Evolutionary conservation across 2,329 filamentous ascomycete species (phyloP).

Genomic region (Colletotrichum coccodes): DNA sequence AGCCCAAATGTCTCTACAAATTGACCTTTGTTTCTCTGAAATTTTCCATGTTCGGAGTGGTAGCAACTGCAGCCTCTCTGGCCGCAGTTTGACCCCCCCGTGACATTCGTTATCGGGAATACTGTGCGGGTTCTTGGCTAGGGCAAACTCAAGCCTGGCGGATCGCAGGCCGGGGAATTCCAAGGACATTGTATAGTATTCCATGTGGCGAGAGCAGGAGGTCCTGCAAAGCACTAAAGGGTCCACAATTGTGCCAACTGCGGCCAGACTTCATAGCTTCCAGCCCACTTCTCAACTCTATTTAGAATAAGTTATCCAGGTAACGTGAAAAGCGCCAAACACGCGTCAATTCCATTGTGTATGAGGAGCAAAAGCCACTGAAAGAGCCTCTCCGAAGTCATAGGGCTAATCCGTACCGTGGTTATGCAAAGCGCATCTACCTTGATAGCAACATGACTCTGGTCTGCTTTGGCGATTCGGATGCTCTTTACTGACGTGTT

Average conservation of each 20-base stretch:
- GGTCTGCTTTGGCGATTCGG: background rate
- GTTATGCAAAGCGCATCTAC: background rate
- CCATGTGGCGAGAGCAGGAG: background rate
- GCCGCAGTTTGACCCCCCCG: too few relatives aligned
- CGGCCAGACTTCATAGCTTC: background rate
- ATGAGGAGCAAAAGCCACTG: background rate
- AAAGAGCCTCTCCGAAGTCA: background rate
- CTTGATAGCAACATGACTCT: background rate
- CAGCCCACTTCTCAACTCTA: too few relatives aligned
- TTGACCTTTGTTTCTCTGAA: background rate
- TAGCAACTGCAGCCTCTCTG: too few relatives aligned
- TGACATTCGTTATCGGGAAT: too few relatives aligned
- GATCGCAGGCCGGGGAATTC: too few relatives aligned
- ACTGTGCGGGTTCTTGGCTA: too few relatives aligned
- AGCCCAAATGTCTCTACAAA: background rate
- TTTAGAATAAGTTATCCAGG: background rate
- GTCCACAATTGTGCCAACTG: constrained; percentile 1
- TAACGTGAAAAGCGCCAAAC: background rate
- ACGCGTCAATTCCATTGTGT: background rate
- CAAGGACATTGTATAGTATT: too few relatives aligned
- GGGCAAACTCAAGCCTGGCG: too few relatives aligned
- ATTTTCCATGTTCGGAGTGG: background rate
- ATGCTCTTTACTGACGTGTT: background rate
- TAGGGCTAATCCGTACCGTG: background rate
- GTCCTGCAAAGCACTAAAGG: background rate